A percentile compares a stretch with the other conserved stretches of the same genome.
These are phyloP conservation scores for Marasmius fiardii DNA, from an alignment of 1,284 basidiomycete species.

Conservation along the genomic window DNA sequence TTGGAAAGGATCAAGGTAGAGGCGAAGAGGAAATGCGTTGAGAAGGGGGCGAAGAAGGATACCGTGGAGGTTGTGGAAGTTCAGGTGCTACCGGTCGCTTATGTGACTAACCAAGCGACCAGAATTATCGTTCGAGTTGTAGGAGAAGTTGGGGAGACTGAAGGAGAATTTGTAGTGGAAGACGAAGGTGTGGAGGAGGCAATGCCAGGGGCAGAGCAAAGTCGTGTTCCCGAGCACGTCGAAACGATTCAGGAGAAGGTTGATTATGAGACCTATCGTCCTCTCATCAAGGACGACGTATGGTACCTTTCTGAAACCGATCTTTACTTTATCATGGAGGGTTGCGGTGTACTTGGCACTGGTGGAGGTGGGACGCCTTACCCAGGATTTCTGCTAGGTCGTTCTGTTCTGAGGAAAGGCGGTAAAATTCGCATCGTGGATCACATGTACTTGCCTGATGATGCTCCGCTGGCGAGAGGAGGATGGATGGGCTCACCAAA, in stretches of 20 bases:
- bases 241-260: slow-evolving; percentile 26
- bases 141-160: slow-evolving; percentile 30
- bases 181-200: slow-evolving; percentile 13
- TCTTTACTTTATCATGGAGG: slow-evolving; percentile 2
- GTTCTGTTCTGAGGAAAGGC: slow-evolving; percentile 40
- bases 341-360: slow-evolving; percentile 12
- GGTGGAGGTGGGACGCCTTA: slow-evolving; percentile 47
- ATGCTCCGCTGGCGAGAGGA: slow-evolving; percentile 32
- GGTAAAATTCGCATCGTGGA: slow-evolving; percentile 37
- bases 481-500: slow-evolving; percentile 43
- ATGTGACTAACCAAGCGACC: slow-evolving; percentile 49
- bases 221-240: too few species aligned
- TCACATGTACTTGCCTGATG: slow-evolving; percentile 25
- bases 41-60: slow-evolving; percentile 39
- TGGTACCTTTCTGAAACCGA: neutral
- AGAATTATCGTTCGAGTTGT: slow-evolving; percentile 46
- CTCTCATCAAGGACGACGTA: slow-evolving; percentile 20
- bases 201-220: too few species aligned
- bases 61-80: slow-evolving; percentile 45
- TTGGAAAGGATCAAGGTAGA: slow-evolving; percentile 36
- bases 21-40: slow-evolving; percentile 42
- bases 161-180: neutral
- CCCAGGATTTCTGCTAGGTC: slow-evolving; percentile 40
- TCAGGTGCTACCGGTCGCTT: slow-evolving; percentile 40
- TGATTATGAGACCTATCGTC: slow-evolving; percentile 19